These are phyloP conservation scores for Exsudoporus floridanus DNA, from an alignment of 1,284 basidiomycete species.

Conservation along the genomic window DNA sequence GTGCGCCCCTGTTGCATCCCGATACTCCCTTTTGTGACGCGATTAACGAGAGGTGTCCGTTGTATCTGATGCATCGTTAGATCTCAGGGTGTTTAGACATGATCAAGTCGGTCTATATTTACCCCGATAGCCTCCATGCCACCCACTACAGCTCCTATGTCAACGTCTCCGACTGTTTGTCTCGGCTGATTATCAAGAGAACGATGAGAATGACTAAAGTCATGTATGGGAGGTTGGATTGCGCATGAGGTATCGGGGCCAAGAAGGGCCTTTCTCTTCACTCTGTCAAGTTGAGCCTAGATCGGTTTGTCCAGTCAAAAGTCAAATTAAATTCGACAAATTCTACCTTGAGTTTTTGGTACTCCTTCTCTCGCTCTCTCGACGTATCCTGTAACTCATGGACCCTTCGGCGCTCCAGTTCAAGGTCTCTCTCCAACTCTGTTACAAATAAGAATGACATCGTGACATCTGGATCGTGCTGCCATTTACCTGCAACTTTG, in stretches of 20 bases:
- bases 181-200: constrained; percentile 24
- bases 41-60: constrained; percentile 65
- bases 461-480: background rate
- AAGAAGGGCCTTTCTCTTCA: constrained; percentile 75
- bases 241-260: constrained; percentile 32
- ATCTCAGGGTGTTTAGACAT: background rate
- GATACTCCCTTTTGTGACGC: constrained; percentile 39
- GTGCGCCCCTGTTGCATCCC: constrained; percentile 31
- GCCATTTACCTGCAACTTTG: constrained; percentile 56
- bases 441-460: constrained; percentile 7
- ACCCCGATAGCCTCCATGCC: constrained; percentile 73
- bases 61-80: constrained; percentile 52
- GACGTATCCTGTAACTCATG: constrained; percentile 71
- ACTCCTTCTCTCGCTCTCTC: constrained; percentile 79
- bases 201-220: constrained; percentile 17
- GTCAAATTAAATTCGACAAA: background rate
- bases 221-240: constrained; percentile 14
- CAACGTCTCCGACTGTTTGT: constrained; percentile 33
- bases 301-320: constrained; percentile 52
- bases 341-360: constrained; percentile 76
- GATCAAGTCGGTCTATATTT: constrained; percentile 15
- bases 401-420: constrained; percentile 70
- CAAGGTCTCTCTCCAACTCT: constrained; percentile 78
- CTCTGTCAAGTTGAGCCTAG: constrained; percentile 66
- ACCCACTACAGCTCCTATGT: constrained; percentile 57